Conservation (phyloP, 768 basidiomycete genomes). For the Mycena rosella region DNA sequence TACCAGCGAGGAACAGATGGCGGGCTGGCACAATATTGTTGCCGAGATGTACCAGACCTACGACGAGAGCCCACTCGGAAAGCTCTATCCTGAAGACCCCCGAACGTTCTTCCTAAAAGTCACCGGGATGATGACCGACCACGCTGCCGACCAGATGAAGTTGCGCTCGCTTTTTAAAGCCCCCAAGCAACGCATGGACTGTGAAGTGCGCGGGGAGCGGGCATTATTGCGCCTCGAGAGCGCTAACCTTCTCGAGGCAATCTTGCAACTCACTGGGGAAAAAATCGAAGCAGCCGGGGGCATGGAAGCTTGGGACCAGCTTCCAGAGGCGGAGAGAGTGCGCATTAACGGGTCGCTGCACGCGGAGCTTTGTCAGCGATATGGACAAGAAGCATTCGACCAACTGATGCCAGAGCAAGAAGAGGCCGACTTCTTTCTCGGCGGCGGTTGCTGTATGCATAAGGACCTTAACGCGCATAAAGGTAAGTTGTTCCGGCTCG, state of each 20-base stretch:
- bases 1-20: constrained; percentile 27
- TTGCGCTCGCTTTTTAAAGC: background rate
- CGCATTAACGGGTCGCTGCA: background rate
- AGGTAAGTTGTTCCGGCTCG: constrained; percentile 19
- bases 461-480: constrained; percentile 44
- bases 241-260: background rate
- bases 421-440: constrained; percentile 37
- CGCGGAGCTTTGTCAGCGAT: background rate
- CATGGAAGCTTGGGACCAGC: constrained; percentile 14
- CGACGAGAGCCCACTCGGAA: constrained; percentile 15
- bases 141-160: constrained; percentile 21
- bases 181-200: constrained; percentile 4
- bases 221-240: background rate
- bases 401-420: constrained; percentile 26
- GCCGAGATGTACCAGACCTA: constrained; percentile 23
- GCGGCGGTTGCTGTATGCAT: constrained; percentile 45
- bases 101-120: constrained; percentile 6
- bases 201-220: constrained; percentile 5
- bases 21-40: constrained; percentile 19
- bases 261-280: background rate
- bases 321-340: background rate
- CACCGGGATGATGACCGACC: constrained; percentile 17
- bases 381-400: constrained; percentile 35
- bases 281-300: constrained; percentile 7
- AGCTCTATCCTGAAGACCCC: background rate